Percentiles rank a stretch among this genome's conserved stretches.
phyloP scores from a whole-genome alignment of 176 grass and related monocot species.

The Triticum aestivum region IWGSC_CS_RefSeq_v2.1 NC_057798.1:93273095-93273594 shows the following conservation, averaged over 20 bases:
- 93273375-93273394: neutral
- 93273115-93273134: constrained; percentile 38
- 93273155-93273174: constrained; percentile 33
- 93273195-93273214: constrained; percentile 13
- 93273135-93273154: constrained; percentile 29
- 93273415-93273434: constrained; percentile 23
- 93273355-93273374: neutral
- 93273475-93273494: constrained; percentile 24
- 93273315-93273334: neutral
- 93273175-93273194: constrained; percentile 42
- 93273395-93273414: constrained; percentile 31
- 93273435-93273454: neutral
- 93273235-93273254: neutral
- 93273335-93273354: neutral
- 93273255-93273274: constrained; percentile 49
- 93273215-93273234: constrained; percentile 45
- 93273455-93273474: constrained; percentile 26
- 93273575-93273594: constrained; percentile 39
- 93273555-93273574: constrained; percentile 37
- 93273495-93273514: constrained; percentile 15
- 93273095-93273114: constrained; percentile 5
- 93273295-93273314: neutral
- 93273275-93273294: neutral
- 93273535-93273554: constrained; percentile 45
- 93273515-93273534: constrained; percentile 40